A percentile compares a stretch with the other conserved stretches of the same genome.
These are phyloP conservation scores for Spatholobus suberectus DNA, from an alignment of 306 rosid genomes.

Conservation along the genomic window DNA sequence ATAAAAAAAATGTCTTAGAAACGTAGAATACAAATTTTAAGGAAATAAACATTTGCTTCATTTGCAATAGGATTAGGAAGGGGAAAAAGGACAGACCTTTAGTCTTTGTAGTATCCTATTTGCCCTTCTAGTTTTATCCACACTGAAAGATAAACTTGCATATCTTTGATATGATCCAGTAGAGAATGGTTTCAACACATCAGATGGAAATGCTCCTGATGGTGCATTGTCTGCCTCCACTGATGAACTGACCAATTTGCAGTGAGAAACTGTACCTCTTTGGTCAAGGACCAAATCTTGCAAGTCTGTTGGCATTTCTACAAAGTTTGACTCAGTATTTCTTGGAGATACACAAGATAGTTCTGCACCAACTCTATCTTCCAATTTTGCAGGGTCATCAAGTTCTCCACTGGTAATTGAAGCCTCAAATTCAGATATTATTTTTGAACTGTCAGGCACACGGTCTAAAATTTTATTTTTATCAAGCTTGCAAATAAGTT, in stretches of 20 bases:
- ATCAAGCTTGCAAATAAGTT: slow-evolving; percentile 44
- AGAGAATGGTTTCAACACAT: slow-evolving; percentile 44
- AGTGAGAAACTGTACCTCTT: slow-evolving; percentile 43
- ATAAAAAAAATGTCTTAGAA: slow-evolving; percentile 27
- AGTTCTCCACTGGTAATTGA: slow-evolving; percentile 42
- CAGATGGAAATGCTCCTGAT: slow-evolving; percentile 46
- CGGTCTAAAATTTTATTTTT: slow-evolving; percentile 46
- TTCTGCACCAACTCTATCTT: slow-evolving; percentile 44
- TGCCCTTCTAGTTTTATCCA: slow-evolving; percentile 69
- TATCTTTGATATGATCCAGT: slow-evolving; percentile 55
- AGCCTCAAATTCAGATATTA: slow-evolving; percentile 40
- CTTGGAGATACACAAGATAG: slow-evolving; percentile 47
- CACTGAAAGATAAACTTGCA: slow-evolving; percentile 57
- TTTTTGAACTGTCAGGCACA: slow-evolving; percentile 45
- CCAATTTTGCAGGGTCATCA: slow-evolving; percentile 39
- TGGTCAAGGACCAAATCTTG: slow-evolving; percentile 47
- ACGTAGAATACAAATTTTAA: slow-evolving; percentile 20
- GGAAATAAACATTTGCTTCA: slow-evolving; percentile 33
- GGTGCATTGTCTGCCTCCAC: slow-evolving; percentile 46
- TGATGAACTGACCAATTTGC: slow-evolving; percentile 42
- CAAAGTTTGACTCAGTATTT: slow-evolving; percentile 44
- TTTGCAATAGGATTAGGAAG: slow-evolving; percentile 17
- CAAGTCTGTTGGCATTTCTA: slow-evolving; percentile 31
- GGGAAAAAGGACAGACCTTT: slow-evolving; percentile 63
- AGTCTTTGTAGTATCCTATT: slow-evolving; percentile 77